phyloP scores from a whole-genome alignment of 257 asterid genomes.

The Fraxinus excelsior region DNA sequence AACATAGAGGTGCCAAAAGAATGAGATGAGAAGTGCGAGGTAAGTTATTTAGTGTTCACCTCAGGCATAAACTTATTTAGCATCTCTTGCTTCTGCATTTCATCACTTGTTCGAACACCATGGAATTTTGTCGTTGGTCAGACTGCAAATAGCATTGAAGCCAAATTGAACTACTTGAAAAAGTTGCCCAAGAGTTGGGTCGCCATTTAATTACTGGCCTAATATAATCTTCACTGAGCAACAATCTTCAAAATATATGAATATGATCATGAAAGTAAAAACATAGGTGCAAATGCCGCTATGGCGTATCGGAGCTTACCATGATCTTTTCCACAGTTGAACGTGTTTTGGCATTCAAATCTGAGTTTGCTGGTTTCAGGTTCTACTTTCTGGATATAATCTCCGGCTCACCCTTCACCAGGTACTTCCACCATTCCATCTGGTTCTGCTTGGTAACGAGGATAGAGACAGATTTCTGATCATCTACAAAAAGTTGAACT shows the following conservation, averaged over 20 bases:
- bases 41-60: slow-evolving; percentile 36
- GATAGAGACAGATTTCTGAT: slow-evolving; percentile 65
- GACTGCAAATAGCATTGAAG: slow-evolving; percentile 37
- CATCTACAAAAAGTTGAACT: slow-evolving; percentile 51
- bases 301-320: slow-evolving; percentile 41
- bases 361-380: slow-evolving; percentile 77
- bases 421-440: slow-evolving; percentile 93
- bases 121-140: slow-evolving; percentile 74
- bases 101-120: slow-evolving; percentile 76
- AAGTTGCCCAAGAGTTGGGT: neutral
- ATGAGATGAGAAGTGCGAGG: neutral
- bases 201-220: neutral
- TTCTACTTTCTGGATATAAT: slow-evolving; percentile 78
- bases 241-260: neutral
- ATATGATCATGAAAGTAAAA: neutral
- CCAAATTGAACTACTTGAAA: neutral
- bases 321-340: slow-evolving; percentile 89
- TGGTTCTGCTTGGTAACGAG: slow-evolving; percentile 80
- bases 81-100: slow-evolving; percentile 71
- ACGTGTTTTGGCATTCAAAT: slow-evolving; percentile 80
- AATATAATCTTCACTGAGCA: neutral
- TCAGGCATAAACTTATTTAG: slow-evolving; percentile 81
- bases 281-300: neutral
- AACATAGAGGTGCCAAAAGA: neutral
- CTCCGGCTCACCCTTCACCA: slow-evolving; percentile 88